Evolutionary conservation across 2,329 filamentous ascomycete genomes (phyloP), one percentile per base, ranked within the genome.

Genomic region (Fusarium sterilihyphosum): DNA sequence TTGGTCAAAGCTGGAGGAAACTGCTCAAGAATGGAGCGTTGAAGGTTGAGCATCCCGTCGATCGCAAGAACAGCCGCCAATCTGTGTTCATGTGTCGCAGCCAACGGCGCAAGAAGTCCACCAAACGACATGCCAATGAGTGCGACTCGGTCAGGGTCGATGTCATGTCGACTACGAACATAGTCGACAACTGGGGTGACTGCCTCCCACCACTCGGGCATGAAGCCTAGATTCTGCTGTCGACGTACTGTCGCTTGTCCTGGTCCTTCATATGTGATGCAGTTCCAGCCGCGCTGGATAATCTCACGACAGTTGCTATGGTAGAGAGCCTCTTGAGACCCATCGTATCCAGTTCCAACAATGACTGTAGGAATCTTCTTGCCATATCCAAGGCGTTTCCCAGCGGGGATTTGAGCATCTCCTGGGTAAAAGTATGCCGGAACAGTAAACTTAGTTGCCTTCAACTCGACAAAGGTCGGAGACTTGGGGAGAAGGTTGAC

Each of bases 231-330:
- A 14, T 80, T 71, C 49, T 87, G 83, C 3, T 82, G 62, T 2
- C 85, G 81, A 18, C 83, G 81, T 3, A 84, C 81, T 3, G 78
- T 82, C 2, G 81, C 79, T 69, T 87, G 85, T 1, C 85, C 85
- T 0, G 85, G 85, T 0, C 85, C 86, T 61, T 87, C 85, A 67
- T 84, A 88, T 2, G 83, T 83, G 18, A 86, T 79, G 50, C 81
- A 79, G 57, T 87, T 85, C 72, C 79, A 85, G 11, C 85, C 85
- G 1, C 85, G 80, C 29, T 80, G 79, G 13, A 85, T 68, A 2
- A 80, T 82, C 0, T 81, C 70, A 12, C 75, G 74, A 29, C 80
- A 83, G 18, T 81, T 73, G 7, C 76, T 54, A 61, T 86, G 84
- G 53, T 83, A 83, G 24, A 82, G 78, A 24, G 86, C 85, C 59